Conservation (phyloP, 345 rosid species). For the Euphorbia pulcherrima region DNA sequence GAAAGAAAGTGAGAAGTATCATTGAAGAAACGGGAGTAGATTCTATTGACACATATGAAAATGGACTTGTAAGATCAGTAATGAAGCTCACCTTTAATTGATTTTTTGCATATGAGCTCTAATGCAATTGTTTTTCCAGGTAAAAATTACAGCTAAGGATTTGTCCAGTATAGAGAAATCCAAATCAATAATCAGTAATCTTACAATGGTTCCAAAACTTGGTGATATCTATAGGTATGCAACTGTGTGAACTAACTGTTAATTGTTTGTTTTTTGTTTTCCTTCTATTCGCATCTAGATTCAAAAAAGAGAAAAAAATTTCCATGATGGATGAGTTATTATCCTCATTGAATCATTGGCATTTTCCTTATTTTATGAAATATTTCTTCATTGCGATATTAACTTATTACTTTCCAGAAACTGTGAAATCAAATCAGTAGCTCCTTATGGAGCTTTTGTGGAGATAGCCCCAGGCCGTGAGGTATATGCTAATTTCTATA, state of each 20-base stretch:
- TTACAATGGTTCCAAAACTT: slow-evolving; percentile 81
- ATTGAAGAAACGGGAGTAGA: slow-evolving; percentile 96
- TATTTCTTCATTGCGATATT: slow-evolving; percentile 3
- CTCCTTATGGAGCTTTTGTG: slow-evolving; percentile 88
- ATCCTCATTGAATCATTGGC: slow-evolving; percentile 1
- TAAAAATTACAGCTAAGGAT: slow-evolving; percentile 83
- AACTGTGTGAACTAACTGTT: slow-evolving; percentile 2
- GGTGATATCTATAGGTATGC: slow-evolving; percentile 82
- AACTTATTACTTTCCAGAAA: slow-evolving; percentile 45
- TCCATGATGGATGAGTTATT: background rate
- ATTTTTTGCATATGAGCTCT: slow-evolving; percentile 15
- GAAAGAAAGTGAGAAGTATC: slow-evolving; percentile 93
- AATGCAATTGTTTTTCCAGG: slow-evolving; percentile 44
- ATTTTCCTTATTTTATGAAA: slow-evolving; percentile 8
- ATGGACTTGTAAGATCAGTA: slow-evolving; percentile 70
- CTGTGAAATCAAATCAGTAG: slow-evolving; percentile 84
- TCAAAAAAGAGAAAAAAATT: background rate
- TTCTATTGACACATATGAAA: slow-evolving; percentile 77
- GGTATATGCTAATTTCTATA: slow-evolving; percentile 39
- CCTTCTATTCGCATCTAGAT: background rate
- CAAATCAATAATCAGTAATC: slow-evolving; percentile 62
- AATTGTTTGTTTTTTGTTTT: background rate
- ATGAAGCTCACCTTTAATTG: slow-evolving; percentile 15
- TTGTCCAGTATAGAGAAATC: slow-evolving; percentile 74
- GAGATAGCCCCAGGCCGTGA: slow-evolving; percentile 97